Percentiles rank a stretch among this genome's conserved stretches.
These are phyloP conservation scores for Chlorella sp. DNA, from an alignment of 139 green algal genomes.

Conservation along the genomic window DNA sequence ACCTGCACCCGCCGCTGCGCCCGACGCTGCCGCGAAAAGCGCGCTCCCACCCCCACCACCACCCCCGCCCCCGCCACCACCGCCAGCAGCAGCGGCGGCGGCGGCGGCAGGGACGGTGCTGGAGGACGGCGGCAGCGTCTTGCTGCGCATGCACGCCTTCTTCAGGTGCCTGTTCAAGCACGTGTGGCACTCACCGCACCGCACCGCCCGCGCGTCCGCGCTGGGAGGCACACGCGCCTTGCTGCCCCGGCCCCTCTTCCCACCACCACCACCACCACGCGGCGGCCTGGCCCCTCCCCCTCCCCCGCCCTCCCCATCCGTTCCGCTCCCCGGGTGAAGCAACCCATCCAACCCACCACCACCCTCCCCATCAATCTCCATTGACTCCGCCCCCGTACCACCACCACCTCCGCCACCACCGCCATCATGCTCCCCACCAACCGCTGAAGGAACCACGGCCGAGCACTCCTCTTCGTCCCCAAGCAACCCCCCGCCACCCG, in stretches of 20 bases:
- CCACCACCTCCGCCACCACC: too few relatives aligned
- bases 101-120: neutral
- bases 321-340: neutral
- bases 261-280: neutral
- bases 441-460: too few relatives aligned
- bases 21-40: too few relatives aligned
- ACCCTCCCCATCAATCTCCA: neutral
- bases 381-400: too few relatives aligned
- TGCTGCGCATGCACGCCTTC: conserved; percentile 45
- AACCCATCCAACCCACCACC: neutral
- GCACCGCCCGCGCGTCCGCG: conserved; percentile 1
- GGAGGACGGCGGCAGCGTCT: conserved; percentile 7
- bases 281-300: neutral
- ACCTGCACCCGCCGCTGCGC: too few relatives aligned
- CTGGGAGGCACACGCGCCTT: neutral
- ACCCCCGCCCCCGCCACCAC: too few relatives aligned
- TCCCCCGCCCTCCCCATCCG: neutral
- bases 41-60: too few relatives aligned
- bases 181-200: conserved; percentile 45
- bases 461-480: too few relatives aligned
- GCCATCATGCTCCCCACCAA: too few relatives aligned
- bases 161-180: conserved; percentile 50
- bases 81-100: neutral
- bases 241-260: neutral
- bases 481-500: too few relatives aligned